Base-by-base conservation (phyloP, 78 protist genomes). In the Dictyostelium citrinum region DNA sequence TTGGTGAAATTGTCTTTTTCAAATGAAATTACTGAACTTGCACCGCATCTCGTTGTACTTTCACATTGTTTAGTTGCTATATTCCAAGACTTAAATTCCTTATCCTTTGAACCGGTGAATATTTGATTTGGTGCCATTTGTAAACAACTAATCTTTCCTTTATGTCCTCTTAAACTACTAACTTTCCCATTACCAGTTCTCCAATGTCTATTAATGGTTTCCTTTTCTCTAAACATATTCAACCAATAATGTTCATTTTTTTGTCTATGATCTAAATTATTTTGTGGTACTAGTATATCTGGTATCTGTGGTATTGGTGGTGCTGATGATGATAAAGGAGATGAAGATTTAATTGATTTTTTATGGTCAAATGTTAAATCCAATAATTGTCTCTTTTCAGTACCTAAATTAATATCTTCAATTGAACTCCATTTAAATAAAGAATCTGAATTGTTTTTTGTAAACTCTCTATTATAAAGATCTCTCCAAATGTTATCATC, bases 1-100 rank as follows among this genome's bases (percentile, higher is more conserved):
- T 51, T 84, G 27, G 91, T 51, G 37, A 51, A 51, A 72, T 74
- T 74, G 43, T 77, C 92, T 5, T 64, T 86, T 77, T 86, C 92
- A 51, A 86, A 86, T 29, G 92, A 60, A 12, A 86, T 46, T 2
- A 86, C 77, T 58, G 78, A 58, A 10, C 71, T 58, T 41, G 33
- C 79, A 22, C 46, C 27, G 4, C n/a, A 37, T 10, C 27, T 17
- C 3, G 39, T 77, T 10, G 71, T 24, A 1, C 8, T 14, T 33
- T 64, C 46, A 45, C 80, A 86, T 17, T 33, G 46, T 58, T 77
- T 86, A 1, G 84, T 43, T 2, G 68, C 77, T 2, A 86, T 46
- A 20, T 27, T 39, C 92, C 92, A 86, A 17, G 68, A 43, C 8
- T 58, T 60, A 9, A 86, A 43, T 5, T 86, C 92, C 11, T 61